phyloP scores from a whole-genome alignment of 2,329 filamentous ascomycete genomes.

The Uncinocarpus reesii region DNA sequence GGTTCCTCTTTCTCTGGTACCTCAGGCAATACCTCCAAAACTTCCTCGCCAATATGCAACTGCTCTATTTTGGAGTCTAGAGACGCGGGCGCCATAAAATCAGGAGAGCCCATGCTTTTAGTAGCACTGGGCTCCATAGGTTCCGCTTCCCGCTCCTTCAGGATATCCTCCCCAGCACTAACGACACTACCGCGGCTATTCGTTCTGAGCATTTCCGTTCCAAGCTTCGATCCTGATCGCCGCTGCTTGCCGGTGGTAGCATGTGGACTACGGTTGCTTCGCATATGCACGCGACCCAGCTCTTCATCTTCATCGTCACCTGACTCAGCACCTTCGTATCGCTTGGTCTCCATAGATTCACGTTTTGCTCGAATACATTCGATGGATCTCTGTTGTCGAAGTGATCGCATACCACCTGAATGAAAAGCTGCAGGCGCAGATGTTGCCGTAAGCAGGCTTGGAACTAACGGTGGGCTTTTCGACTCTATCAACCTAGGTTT shows the following conservation, averaged over 20 bases:
- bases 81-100: not conserved
- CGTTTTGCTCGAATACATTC: slow-evolving; percentile 67
- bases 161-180: slow-evolving; percentile 34
- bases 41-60: slow-evolving; percentile 29
- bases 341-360: slow-evolving; percentile 62
- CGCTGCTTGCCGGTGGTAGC: slow-evolving; percentile 33
- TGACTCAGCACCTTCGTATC: slow-evolving; percentile 67
- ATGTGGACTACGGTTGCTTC: slow-evolving; percentile 41
- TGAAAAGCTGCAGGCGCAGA: slow-evolving; percentile 57
- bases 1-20: slow-evolving; percentile 20
- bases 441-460: slow-evolving; percentile 49
- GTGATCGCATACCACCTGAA: slow-evolving; percentile 38
- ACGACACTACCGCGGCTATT: slow-evolving; percentile 80
- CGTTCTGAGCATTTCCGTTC: slow-evolving; percentile 95
- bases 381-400: slow-evolving; percentile 55
- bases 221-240: slow-evolving; percentile 74
- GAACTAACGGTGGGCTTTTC: slow-evolving; percentile 33
- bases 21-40: slow-evolving; percentile 23
- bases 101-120: slow-evolving; percentile 11
- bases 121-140: slow-evolving; percentile 18
- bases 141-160: slow-evolving; percentile 20
- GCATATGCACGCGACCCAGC: slow-evolving; percentile 50
- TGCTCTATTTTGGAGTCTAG: slow-evolving; percentile 27
- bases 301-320: slow-evolving; percentile 95
- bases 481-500: slow-evolving; percentile 12